A percentile compares a stretch with the other conserved stretches of the same genome.
Conservation (phyloP, 352 stramenopile species). For the Pythium aquatile region DNA sequence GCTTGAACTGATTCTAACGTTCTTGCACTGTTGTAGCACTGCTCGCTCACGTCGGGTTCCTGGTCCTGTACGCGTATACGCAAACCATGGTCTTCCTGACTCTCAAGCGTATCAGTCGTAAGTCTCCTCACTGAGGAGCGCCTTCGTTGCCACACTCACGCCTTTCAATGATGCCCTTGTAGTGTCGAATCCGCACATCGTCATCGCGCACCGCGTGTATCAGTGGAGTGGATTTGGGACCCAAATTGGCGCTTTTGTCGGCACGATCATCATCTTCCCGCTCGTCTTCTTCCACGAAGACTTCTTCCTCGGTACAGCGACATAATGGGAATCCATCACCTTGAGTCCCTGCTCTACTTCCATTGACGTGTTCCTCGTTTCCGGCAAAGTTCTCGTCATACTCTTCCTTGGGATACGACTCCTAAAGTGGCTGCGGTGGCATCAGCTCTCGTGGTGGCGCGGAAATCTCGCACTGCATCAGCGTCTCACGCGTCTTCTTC, state of each 20-base stretch:
- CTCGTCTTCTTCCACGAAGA: conserved; percentile 60
- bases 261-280: conserved; percentile 61
- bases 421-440: no score
- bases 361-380: no score
- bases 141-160: neutral
- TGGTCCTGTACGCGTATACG: conserved; percentile 61
- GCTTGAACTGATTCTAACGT: neutral
- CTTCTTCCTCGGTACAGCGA: conserved; percentile 30
- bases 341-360: no score
- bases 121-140: conserved; percentile 3
- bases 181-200: neutral
- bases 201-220: conserved; percentile 49
- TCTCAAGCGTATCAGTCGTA: conserved; percentile 53
- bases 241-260: conserved; percentile 59
- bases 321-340: neutral
- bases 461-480: no score
- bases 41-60: conserved; percentile 46
- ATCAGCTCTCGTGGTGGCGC: no score
- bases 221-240: conserved; percentile 70
- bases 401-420: no score
- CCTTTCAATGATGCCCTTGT: neutral
- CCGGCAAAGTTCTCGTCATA: no score
- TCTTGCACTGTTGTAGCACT: conserved; percentile 28
- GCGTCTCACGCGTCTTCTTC: no score
- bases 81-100: conserved; percentile 77